Evolutionary conservation across 495 filamentous ascomycete genomes (phyloP).

Genomic region (Evernia prunastri): DNA sequence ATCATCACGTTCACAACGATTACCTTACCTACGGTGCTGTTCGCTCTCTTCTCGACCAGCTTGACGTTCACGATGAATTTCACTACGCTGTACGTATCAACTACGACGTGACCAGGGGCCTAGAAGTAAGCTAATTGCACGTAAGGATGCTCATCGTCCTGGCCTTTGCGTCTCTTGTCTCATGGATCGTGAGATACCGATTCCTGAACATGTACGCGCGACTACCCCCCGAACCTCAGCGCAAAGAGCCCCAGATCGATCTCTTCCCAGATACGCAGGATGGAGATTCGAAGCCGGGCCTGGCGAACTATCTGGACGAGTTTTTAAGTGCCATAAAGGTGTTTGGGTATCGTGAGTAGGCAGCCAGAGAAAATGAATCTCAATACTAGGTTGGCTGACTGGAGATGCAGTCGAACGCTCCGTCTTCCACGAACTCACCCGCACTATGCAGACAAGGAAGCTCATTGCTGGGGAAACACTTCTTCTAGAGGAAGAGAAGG

Average conservation of each 20-base stretch:
- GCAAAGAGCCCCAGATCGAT: conserved; percentile 92
- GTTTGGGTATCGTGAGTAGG: conserved; percentile 67
- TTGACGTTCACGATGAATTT: conserved; percentile 97
- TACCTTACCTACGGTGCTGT: conserved; percentile 81
- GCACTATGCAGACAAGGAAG: conserved; percentile 96
- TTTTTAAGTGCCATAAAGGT: conserved; percentile 99
- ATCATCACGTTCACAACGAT: conserved; percentile 79
- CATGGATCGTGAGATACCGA: conserved; percentile 90
- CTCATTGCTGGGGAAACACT: conserved; percentile 92
- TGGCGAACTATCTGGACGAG: conserved; percentile 93
- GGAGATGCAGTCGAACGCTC: conserved; percentile 63
- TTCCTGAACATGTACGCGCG: conserved; percentile 93
- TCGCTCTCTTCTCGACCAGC: conserved; percentile 90
- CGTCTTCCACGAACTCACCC: conserved; percentile 94
- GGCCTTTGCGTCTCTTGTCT: conserved; percentile 69
- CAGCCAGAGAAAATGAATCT: background rate
- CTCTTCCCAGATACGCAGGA: conserved; percentile 90
- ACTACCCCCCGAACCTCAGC: conserved; percentile 86
- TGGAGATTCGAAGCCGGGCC: conserved; percentile 79
- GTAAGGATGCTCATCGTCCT: conserved; percentile 70
- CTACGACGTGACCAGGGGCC: conserved; percentile 14
- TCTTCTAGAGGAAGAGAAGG: conserved; percentile 93
- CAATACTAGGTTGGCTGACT: conserved; percentile 7
- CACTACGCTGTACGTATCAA: conserved; percentile 71
- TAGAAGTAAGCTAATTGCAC: conserved; percentile 10